Conservation (phyloP, 441 rosid species). For the Adansonia gregorii region DNA sequence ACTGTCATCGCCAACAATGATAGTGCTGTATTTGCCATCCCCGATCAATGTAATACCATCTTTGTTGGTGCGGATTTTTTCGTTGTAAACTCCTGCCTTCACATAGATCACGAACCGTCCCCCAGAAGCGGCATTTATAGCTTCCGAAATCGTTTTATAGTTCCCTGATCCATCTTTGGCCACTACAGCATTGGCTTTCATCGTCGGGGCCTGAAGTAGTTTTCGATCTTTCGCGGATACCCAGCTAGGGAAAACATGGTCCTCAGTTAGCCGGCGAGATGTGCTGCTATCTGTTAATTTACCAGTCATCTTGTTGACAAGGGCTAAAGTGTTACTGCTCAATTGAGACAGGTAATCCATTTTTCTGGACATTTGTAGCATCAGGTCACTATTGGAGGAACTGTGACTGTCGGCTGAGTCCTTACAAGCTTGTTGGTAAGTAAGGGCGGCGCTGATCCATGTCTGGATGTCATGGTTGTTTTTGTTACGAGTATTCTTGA, state of each 20-base stretch:
- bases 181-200: conserved; percentile 64
- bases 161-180: conserved; percentile 79
- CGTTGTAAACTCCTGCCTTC: conserved; percentile 58
- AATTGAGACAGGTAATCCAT: conserved; percentile 64
- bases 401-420: conserved; percentile 45
- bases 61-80: conserved; percentile 56
- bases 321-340: conserved; percentile 64
- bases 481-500: conserved; percentile 40
- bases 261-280: conserved; percentile 26
- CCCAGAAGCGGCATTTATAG: conserved; percentile 62
- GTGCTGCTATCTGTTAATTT: conserved; percentile 7
- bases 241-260: conserved; percentile 56
- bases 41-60: conserved; percentile 76
- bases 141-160: conserved; percentile 63
- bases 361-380: conserved; percentile 44
- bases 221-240: conserved; percentile 54
- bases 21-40: conserved; percentile 73
- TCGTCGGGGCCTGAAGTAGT: conserved; percentile 41
- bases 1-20: conserved; percentile 57
- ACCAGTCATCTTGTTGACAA: conserved; percentile 44
- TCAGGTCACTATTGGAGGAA: conserved; percentile 29
- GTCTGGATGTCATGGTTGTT: conserved; percentile 63
- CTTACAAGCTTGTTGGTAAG: conserved; percentile 76
- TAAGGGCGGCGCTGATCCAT: conserved; percentile 76
- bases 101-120: conserved; percentile 70